Evolutionary conservation across 1,139 yeast genomes (phyloP).

Genomic region (Scheffersomyces illinoinensis): DNA sequence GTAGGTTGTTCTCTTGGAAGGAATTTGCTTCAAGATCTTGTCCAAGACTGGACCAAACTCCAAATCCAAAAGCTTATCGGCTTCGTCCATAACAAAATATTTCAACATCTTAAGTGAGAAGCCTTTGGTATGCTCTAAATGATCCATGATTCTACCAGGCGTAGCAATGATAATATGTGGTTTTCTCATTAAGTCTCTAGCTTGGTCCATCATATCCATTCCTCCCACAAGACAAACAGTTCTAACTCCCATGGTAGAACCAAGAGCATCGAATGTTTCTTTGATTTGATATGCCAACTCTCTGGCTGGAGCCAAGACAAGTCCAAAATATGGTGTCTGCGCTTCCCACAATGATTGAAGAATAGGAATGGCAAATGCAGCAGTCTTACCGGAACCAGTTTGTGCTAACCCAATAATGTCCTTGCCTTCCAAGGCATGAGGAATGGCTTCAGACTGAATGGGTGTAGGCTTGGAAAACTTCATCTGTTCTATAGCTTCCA

Average conservation of each 20-base stretch:
- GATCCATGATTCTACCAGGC: constrained; percentile 95
- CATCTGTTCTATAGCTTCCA: constrained; percentile 74
- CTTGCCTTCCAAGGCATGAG: constrained; percentile 84
- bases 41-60: constrained; percentile 96
- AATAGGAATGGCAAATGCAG: constrained; percentile 87
- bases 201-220: constrained; percentile 98
- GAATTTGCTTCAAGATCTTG: constrained; percentile 80
- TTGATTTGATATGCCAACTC: constrained; percentile 95
- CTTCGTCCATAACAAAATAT: constrained; percentile 93
- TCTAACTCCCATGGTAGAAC: constrained; percentile 85
- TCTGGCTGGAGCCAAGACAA: constrained; percentile 94
- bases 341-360: constrained; percentile 88
- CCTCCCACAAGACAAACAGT: constrained; percentile 93
- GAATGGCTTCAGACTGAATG: constrained; percentile 88
- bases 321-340: constrained; percentile 84
- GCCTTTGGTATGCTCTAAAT: constrained; percentile 92
- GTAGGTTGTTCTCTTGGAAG: constrained; percentile 82
- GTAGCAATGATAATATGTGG: constrained; percentile 96
- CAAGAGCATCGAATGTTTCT: constrained; percentile 93
- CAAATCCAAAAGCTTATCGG: constrained; percentile 92
- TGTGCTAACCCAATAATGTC: constrained; percentile 83
- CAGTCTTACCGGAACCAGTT: constrained; percentile 85
- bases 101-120: constrained; percentile 78
- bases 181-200: constrained; percentile 86
- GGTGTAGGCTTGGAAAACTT: constrained; percentile 79